These are phyloP conservation scores for Umbilicaria muhlenbergii DNA, from an alignment of 495 filamentous ascomycete genomes.

Conservation along the genomic window DNA sequence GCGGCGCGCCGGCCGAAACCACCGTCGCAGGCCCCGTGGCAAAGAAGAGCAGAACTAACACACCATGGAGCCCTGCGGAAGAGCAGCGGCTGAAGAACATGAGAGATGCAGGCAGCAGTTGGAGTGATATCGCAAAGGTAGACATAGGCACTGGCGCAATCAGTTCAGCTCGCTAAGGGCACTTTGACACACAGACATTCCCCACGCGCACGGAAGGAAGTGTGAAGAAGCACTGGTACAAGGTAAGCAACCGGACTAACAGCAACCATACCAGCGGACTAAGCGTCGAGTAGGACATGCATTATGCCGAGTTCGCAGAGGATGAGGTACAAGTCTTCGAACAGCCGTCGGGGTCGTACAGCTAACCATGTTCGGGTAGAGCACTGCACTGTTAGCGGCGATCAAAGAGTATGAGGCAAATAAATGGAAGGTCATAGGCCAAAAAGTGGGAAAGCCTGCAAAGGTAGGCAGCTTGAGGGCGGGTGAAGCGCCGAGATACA, in stretches of 20 bases:
- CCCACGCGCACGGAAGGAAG: slow-evolving; percentile 87
- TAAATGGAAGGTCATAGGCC: slow-evolving; percentile 95
- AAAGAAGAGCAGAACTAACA: slow-evolving; percentile 84
- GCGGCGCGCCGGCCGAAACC: slow-evolving; percentile 15
- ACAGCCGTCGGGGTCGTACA: slow-evolving; percentile 1
- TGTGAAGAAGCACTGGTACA: slow-evolving; percentile 99
- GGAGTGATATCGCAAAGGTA: slow-evolving; percentile 97
- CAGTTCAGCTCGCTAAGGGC: not conserved
- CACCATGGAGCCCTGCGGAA: slow-evolving; percentile 91
- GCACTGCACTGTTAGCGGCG: slow-evolving; percentile 68
- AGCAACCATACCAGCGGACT: slow-evolving; percentile 4
- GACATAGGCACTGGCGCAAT: not conserved
- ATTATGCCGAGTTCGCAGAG: slow-evolving; percentile 97
- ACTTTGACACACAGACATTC: slow-evolving; percentile 48
- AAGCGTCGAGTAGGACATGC: slow-evolving; percentile 60
- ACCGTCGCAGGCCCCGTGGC: slow-evolving; percentile 35
- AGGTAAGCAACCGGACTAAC: slow-evolving; percentile 38
- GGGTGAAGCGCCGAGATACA: not conserved
- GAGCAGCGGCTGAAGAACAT: slow-evolving; percentile 84
- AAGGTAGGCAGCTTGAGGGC: slow-evolving; percentile 43
- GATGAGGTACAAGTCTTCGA: slow-evolving; percentile 58
- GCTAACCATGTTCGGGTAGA: slow-evolving; percentile 30
- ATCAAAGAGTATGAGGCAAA: slow-evolving; percentile 98
- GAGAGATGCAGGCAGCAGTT: slow-evolving; percentile 84
- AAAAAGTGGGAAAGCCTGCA: slow-evolving; percentile 93